Evolutionary conservation across 345 rosid genomes (phyloP).

Genomic region (Cardiospermum halicacabum): DNA sequence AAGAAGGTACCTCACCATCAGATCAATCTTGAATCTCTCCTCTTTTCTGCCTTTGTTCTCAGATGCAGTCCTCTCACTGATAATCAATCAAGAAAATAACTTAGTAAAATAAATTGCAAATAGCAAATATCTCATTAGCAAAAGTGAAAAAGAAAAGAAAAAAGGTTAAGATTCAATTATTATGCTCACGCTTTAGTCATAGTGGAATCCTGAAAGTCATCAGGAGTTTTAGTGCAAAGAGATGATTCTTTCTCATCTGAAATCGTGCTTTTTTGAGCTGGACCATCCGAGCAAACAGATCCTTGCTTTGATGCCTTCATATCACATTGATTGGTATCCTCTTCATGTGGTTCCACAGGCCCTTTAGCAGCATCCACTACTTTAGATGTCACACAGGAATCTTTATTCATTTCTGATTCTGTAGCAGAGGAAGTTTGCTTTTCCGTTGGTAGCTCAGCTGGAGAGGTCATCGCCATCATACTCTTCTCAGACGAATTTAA

Average conservation of each 20-base stretch:
- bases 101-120: constrained; percentile 4
- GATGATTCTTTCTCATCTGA: constrained; percentile 14
- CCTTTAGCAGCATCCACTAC: constrained; percentile 12
- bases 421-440: constrained; percentile 10
- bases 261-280: constrained; percentile 11
- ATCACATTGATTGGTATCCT: constrained; percentile 18
- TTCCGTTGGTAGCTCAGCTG: constrained; percentile 11
- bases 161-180: constrained; percentile 14
- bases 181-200: constrained; percentile 35
- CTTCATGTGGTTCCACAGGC: constrained; percentile 17
- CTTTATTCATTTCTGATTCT: constrained; percentile 6
- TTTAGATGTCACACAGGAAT: constrained; percentile 8
- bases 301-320: constrained; percentile 17
- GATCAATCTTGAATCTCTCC: constrained; percentile 43
- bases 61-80: constrained; percentile 23
- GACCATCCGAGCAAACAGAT: constrained; percentile 12
- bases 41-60: constrained; percentile 20
- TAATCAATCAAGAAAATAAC: background rate
- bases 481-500: constrained; percentile 9
- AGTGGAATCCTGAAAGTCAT: constrained; percentile 26
- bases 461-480: constrained; percentile 10
- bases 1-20: constrained; percentile 52
- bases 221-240: constrained; percentile 13
- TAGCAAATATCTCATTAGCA: constrained; percentile 4
- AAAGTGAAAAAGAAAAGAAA: constrained; percentile 11